Evolutionary conservation across 2,329 filamentous ascomycete genomes (phyloP).

Genomic region (Scleromitrula shiraiana): DNA sequence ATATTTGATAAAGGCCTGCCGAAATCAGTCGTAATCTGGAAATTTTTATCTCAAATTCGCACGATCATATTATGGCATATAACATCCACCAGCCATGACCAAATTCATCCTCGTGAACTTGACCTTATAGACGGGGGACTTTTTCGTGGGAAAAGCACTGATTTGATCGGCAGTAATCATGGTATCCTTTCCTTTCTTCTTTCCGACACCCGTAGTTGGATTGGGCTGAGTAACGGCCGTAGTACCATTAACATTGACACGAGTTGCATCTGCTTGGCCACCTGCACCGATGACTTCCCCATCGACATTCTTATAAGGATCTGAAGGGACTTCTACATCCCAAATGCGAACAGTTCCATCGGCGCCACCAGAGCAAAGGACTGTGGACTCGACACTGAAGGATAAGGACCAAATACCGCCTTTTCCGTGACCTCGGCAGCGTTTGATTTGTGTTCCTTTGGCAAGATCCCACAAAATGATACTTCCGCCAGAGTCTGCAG

Average conservation of each 20-base stretch:
- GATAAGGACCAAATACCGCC: constrained; percentile 89
- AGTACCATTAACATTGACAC: constrained; percentile 33
- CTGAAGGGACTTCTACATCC: constrained; percentile 72
- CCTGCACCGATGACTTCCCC: constrained; percentile 33
- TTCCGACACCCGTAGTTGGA: constrained; percentile 31
- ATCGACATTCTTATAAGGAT: constrained; percentile 49
- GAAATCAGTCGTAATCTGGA: no score
- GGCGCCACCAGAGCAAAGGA: constrained; percentile 82
- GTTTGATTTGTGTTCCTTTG: constrained; percentile 80
- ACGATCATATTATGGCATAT: constrained; percentile 26
- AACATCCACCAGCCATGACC: constrained; percentile 74
- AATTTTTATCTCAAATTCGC: neutral
- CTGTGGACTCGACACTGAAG: constrained; percentile 87
- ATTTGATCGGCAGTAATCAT: constrained; percentile 91
- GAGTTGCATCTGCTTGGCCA: constrained; percentile 42
- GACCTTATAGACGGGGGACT: constrained; percentile 87
- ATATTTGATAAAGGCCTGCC: no score
- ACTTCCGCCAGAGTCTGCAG: constrained; percentile 77
- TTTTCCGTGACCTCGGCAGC: constrained; percentile 87
- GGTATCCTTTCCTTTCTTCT: constrained; percentile 84
- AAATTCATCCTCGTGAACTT: constrained; percentile 94
- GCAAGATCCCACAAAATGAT: constrained; percentile 93
- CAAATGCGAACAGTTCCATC: constrained; percentile 91
- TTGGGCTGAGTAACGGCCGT: constrained; percentile 25
- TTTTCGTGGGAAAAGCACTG: constrained; percentile 91